Conservation (phyloP, 2,329 filamentous ascomycete genomes). For the Aspergillus transmontanensis region DNA sequence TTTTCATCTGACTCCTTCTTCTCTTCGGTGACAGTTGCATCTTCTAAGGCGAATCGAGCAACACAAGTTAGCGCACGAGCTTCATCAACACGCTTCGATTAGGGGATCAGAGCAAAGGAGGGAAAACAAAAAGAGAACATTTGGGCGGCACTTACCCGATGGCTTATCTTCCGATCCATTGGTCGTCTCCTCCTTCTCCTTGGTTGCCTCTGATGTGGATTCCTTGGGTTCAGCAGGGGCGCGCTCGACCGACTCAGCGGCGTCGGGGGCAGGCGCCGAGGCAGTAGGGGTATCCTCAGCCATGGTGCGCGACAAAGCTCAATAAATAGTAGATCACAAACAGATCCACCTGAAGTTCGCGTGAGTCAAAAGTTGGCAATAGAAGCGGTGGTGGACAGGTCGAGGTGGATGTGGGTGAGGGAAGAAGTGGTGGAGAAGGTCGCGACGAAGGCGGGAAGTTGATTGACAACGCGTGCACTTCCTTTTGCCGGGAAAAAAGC, state of each 20-base stretch:
- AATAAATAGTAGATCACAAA: constrained; percentile 16
- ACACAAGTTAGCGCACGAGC: constrained; percentile 13
- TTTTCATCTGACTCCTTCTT: constrained; percentile 31
- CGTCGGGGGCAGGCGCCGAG: constrained; percentile 33
- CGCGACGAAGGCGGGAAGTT: constrained; percentile 32
- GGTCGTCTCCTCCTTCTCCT: constrained; percentile 28
- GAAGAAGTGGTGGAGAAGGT: constrained; percentile 32
- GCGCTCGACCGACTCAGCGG: constrained; percentile 31
- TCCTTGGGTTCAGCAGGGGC: constrained; percentile 31
- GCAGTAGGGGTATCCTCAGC: constrained; percentile 42
- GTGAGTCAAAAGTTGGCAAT: constrained; percentile 16
- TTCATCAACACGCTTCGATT: not conserved
- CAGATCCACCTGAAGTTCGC: constrained; percentile 14
- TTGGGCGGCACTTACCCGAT: constrained; percentile 29
- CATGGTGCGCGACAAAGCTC: constrained; percentile 35
- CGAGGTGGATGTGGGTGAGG: constrained; percentile 28
- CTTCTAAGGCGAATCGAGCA: constrained; percentile 19
- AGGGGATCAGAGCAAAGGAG: not conserved
- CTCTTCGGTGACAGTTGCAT: constrained; percentile 26
- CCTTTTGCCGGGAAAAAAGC: constrained; percentile 15
- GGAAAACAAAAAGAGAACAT: not conserved
- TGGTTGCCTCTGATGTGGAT: constrained; percentile 21
- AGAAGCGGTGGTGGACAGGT: constrained; percentile 23
- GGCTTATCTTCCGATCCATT: constrained; percentile 32
- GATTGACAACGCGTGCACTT: constrained; percentile 31